Evolutionary conservation across 2,329 filamentous ascomycete species (phyloP), one percentile per base, ranked within the genome.

Genomic region (Cladosporium austrohemisphaericum): DNA sequence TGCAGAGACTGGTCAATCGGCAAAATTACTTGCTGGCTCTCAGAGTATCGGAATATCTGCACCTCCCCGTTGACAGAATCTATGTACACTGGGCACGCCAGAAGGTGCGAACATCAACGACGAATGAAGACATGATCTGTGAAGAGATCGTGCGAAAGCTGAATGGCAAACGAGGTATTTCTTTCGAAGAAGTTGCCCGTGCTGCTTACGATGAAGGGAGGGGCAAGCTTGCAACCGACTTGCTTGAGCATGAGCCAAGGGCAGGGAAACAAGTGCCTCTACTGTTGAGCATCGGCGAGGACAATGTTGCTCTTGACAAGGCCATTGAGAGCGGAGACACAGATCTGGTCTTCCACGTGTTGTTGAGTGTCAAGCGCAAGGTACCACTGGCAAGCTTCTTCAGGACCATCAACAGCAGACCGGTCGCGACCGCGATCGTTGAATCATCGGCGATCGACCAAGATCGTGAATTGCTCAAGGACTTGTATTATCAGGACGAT

Each of bases 401-500:
- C 76, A 84, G 90, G 41, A 85, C 85, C 38, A 89, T 97, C 70
- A 96, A 91, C 67, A 81, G 79, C 46, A 83, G 91, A 1, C 90
- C 92, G 0, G 79, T 88, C 20, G 93, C 93, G 3, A 90, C 88
- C 2, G 88, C 93, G 0, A 79, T 98, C 9, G 88, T 98, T 19
- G 93, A 98, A 68, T 80, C 89, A 1, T 85, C 85, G 0, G 92
- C 93, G 0, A 76, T 79, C 43, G 82, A 88, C 43, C 86, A 95
- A 60, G 90, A 95, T 60, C 78, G 80, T 0, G 83, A 86, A 47
- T 69, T 98, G 18, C 80, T 98, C 20, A 98, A 97, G 63, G 93
- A 97, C 64, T 75, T 98, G 3, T 98, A 93, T 71, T 98, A 98
- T 66, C 93, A 97, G 70, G 93, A 97, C 61, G 93, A 98, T 65